Base-by-base conservation (phyloP, 345 rosid species). In the Syzygium grande region DNA sequence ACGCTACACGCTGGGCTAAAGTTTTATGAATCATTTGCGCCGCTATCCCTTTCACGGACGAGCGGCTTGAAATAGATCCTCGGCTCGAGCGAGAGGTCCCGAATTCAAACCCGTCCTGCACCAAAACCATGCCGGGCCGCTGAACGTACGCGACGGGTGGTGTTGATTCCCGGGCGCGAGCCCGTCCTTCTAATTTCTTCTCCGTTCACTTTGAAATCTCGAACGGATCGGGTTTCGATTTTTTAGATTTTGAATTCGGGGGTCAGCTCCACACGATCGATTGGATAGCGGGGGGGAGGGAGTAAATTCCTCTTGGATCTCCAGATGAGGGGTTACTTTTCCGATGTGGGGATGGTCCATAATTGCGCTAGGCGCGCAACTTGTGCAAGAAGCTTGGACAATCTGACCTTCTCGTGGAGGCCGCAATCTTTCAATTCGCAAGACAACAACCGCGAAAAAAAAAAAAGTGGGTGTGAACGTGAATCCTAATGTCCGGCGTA, bases 141-240 rank as follows among this genome's bases (percentile, higher is more conserved):
- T 9, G 12, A 8, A 5, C 25, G 22, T 38, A 5, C 3, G 8
- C 0, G 27, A 38, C 13, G 25, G 49, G 80, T 73, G 1, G 13
- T 2, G 1, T 59, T 59, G 14, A 38, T 4, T 19, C 2, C 5
- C 2, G 4, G 38, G 49, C 14, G 17, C 23, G 1, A 4, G 0
- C 23, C 22, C 1, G 1, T 4, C 1, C 1, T 68, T 68, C 17
- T 38, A 0, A 12, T 27, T 12, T n/a, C 68, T 61, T 61, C 46
- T 43, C 46, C 17, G 13, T 63, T 29, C 15, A 68, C 34, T 17
- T 17, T 3, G 12, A 10, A 7, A 68, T 17, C 2, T 34, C 6
- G 2, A 16, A 65, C 17, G 77, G 0, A 30, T 2, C 1, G 5
- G 43, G 9, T 0, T 0, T 43, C 46, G 5, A 8, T 17, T 30